These are phyloP conservation scores for Microascus cirrosus DNA, from an alignment of 2,329 filamentous ascomycete species.

Conservation along the genomic window DNA sequence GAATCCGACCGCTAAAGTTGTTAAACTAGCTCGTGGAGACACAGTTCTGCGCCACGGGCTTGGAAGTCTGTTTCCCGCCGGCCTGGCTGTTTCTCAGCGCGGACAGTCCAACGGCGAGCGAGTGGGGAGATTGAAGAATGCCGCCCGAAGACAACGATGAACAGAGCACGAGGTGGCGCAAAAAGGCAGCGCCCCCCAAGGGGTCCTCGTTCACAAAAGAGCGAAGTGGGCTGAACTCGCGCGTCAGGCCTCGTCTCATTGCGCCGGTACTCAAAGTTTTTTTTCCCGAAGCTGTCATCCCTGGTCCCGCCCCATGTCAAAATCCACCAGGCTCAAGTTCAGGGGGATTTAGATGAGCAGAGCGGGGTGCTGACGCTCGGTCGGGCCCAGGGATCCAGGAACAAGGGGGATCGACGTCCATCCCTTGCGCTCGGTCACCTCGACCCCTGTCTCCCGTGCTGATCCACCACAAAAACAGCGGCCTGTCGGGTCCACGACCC, in stretches of 20 bases:
- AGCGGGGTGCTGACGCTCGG: not conserved
- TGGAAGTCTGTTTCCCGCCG: not conserved
- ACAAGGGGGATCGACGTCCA: not conserved
- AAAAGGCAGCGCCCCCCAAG: not conserved
- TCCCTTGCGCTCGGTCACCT: not conserved
- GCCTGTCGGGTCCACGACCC: not conserved
- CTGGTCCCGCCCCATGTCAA: not conserved
- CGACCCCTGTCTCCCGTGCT: not conserved
- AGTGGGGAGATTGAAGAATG: not conserved
- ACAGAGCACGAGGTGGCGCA: not conserved
- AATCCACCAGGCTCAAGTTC: not conserved
- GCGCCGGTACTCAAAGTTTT: not conserved
- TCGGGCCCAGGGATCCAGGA: not conserved
- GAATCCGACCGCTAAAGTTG: too few species aligned
- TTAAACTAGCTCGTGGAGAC: not conserved
- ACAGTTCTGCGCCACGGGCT: not conserved
- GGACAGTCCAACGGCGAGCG: not conserved
- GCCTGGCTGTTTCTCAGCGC: not conserved
- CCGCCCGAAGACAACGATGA: not conserved
- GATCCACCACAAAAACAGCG: not conserved
- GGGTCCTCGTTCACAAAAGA: not conserved
- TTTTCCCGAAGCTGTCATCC: not conserved
- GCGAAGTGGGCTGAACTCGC: not conserved
- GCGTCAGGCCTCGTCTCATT: not conserved
- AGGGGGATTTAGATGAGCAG: not conserved